Percentiles rank a stretch among this genome's conserved stretches.
These are phyloP conservation scores for Dianthus caryophyllus DNA, from an alignment of 148 eudicot species.

Conservation along the genomic window DNA sequence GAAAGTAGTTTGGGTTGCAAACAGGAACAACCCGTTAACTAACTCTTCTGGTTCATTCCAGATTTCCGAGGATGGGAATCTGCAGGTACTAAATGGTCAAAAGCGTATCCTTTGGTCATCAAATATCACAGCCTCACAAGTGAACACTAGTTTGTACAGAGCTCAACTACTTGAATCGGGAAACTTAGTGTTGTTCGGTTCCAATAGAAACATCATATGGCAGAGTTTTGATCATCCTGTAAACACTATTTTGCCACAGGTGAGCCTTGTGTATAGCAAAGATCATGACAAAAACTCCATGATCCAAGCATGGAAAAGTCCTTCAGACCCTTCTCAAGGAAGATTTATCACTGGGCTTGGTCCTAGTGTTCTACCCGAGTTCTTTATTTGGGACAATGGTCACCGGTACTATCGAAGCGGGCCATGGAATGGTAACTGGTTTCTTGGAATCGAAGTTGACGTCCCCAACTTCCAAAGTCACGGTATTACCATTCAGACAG, in stretches of 20 bases:
- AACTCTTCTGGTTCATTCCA: slow-evolving; percentile 31
- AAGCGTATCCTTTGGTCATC: slow-evolving; percentile 33
- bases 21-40: slow-evolving; percentile 33
- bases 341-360: neutral
- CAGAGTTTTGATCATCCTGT: slow-evolving; percentile 32
- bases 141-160: neutral
- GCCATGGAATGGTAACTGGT: slow-evolving; percentile 29
- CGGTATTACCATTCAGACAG: neutral
- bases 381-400: slow-evolving; percentile 9
- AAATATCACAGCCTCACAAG: slow-evolving; percentile 12
- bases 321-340: slow-evolving; percentile 19
- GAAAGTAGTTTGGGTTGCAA: slow-evolving; percentile 44
- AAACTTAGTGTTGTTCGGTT: slow-evolving; percentile 28
- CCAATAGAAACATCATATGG: slow-evolving; percentile 23
- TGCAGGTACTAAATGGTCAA: slow-evolving; percentile 17
- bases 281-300: neutral
- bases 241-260: slow-evolving; percentile 25
- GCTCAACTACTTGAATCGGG: slow-evolving; percentile 41
- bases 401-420: slow-evolving; percentile 14
- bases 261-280: slow-evolving; percentile 19
- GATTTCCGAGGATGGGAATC: slow-evolving; percentile 32
- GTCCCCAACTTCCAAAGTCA: neutral
- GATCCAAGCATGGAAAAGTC: slow-evolving; percentile 14
- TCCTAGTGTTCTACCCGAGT: neutral
- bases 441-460: slow-evolving; percentile 11